A percentile compares a stretch with the other conserved stretches of the same genome.
These are phyloP conservation scores for Boletus sensibilis DNA, from an alignment of 768 basidiomycete species.

Conservation along the genomic window DNA sequence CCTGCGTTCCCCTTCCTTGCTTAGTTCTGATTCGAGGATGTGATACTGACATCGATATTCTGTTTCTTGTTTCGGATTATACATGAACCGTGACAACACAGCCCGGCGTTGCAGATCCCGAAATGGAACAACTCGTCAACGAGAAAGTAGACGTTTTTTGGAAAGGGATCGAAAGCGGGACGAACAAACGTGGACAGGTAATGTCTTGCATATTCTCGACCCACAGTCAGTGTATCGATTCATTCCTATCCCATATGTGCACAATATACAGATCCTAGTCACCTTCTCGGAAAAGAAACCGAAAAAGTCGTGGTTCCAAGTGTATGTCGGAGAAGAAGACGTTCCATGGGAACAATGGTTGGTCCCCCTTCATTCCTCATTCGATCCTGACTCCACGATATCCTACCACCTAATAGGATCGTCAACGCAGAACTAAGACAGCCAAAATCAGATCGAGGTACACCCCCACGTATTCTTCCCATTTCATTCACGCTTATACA, in stretches of 20 bases:
- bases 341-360: slow-evolving; percentile 89
- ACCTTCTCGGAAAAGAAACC: slow-evolving; percentile 76
- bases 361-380: slow-evolving; percentile 9
- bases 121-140: slow-evolving; percentile 68
- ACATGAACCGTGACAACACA: slow-evolving; percentile 25
- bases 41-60: slow-evolving; percentile 1
- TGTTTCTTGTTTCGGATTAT: neutral
- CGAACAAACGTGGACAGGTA: slow-evolving; percentile 70
- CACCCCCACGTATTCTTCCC: neutral
- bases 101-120: slow-evolving; percentile 77
- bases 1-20: neutral
- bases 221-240: neutral
- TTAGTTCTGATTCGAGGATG: neutral
- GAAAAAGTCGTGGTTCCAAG: slow-evolving; percentile 77
- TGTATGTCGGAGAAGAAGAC: slow-evolving; percentile 73
- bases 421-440: slow-evolving; percentile 80
- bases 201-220: neutral
- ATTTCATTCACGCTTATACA: neutral
- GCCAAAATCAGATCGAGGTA: slow-evolving; percentile 63
- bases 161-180: slow-evolving; percentile 66
- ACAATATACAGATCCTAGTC: slow-evolving; percentile 49
- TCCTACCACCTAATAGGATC: slow-evolving; percentile 45
- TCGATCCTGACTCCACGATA: neutral
- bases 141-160: slow-evolving; percentile 79
- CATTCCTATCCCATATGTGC: slow-evolving; percentile 19